phyloP scores from a whole-genome alignment of 768 basidiomycete species.

The Pisolithus orientalis region DNA sequence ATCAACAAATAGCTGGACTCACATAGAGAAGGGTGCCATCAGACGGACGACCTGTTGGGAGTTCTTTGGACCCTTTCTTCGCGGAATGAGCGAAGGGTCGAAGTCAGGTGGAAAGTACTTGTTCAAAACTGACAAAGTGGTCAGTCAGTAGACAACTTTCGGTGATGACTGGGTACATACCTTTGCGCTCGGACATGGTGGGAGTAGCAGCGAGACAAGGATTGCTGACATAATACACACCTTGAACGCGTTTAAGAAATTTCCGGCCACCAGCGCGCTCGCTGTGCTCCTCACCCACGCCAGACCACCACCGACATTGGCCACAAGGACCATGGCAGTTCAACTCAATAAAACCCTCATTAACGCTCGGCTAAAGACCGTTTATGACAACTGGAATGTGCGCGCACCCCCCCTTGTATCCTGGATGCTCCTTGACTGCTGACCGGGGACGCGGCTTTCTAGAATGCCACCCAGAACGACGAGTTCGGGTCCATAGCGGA shows the following conservation, averaged over 20 bases:
- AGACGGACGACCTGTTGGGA: conserved; percentile 96
- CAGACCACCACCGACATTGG: neutral
- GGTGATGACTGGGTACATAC: conserved; percentile 26
- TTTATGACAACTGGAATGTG: conserved; percentile 62
- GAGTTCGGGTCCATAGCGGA: conserved; percentile 66
- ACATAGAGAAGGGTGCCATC: conserved; percentile 99
- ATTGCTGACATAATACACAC: conserved; percentile 25
- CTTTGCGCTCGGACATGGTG: conserved; percentile 75
- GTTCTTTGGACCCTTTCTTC: conserved; percentile 86
- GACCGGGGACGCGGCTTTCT: conserved; percentile 1
- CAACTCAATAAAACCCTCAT: conserved; percentile 64
- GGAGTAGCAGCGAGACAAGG: neutral
- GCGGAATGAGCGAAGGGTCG: conserved; percentile 92
- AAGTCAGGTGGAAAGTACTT: conserved; percentile 98
- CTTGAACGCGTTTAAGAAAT: conserved; percentile 26
- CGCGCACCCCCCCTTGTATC: conserved; percentile 13
- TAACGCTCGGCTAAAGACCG: conserved; percentile 47
- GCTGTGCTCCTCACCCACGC: conserved; percentile 8
- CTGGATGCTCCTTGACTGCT: conserved; percentile 10
- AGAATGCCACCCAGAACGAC: conserved; percentile 65
- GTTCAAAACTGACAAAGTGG: conserved; percentile 62
- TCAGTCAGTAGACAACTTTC: conserved; percentile 3
- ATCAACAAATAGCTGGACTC: conserved; percentile 18
- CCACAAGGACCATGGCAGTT: conserved; percentile 45
- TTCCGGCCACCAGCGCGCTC: conserved; percentile 22